Conservation (phyloP, 2,329 filamentous ascomycete species). For the Aspergillus transmontanensis region DNA sequence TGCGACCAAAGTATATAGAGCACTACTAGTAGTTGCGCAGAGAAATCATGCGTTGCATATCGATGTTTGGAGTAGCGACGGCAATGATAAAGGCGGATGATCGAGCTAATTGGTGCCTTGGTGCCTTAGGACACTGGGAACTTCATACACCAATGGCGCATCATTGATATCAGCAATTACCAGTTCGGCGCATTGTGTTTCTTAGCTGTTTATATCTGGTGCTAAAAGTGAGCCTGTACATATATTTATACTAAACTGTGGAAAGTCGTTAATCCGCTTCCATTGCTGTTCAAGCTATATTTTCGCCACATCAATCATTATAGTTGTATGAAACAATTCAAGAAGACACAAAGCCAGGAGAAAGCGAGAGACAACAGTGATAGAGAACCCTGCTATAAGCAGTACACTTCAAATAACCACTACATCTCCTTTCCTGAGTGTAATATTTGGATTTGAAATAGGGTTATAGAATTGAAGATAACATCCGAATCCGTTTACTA, state of each 20-base stretch:
- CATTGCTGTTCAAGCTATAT: not conserved
- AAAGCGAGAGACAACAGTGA: not conserved
- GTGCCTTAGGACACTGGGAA: conserved; percentile 20
- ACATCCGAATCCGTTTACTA: not conserved
- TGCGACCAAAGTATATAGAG: not conserved
- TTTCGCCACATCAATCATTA: not conserved
- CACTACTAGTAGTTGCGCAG: not conserved
- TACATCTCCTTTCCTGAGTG: not conserved
- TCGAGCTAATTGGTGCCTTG: not conserved
- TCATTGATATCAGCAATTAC: not conserved
- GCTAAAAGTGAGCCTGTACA: not conserved
- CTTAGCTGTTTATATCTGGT: not conserved
- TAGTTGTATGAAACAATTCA: not conserved
- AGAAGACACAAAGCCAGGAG: not conserved
- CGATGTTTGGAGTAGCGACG: conserved; percentile 3
- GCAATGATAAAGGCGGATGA: conserved; percentile 1
- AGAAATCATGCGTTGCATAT: not conserved
- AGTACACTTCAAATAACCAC: not conserved
- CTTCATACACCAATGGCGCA: not conserved
- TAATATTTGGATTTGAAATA: not conserved
- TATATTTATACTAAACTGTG: not conserved
- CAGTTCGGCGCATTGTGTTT: not conserved
- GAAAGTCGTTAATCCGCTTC: not conserved
- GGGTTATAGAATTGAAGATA: not conserved
- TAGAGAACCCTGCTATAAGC: not conserved